Evolutionary conservation across 1,284 basidiomycete species (phyloP).

Genomic region (Boletus holoroseus): DNA sequence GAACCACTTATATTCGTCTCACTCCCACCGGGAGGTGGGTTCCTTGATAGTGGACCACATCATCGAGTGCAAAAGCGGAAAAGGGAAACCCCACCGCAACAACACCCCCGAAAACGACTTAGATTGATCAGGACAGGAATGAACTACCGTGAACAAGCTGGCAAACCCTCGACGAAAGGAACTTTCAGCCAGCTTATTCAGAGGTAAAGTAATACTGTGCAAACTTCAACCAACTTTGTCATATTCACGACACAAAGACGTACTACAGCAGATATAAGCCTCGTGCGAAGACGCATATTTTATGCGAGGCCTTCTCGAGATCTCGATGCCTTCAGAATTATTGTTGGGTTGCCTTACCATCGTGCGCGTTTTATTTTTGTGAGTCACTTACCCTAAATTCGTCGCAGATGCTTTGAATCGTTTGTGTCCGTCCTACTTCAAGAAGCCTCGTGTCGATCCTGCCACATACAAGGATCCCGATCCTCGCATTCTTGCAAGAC

Average conservation of each 20-base stretch:
- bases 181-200: slow-evolving; percentile 16
- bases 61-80: slow-evolving; percentile 23
- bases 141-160: slow-evolving; percentile 1
- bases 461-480: slow-evolving; percentile 38
- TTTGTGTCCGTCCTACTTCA: slow-evolving; percentile 41
- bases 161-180: slow-evolving; percentile 8
- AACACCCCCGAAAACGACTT: slow-evolving; percentile 27
- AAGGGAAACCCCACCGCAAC: slow-evolving; percentile 16
- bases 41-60: slow-evolving; percentile 12
- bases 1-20: slow-evolving; percentile 51
- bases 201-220: slow-evolving; percentile 16
- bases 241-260: slow-evolving; percentile 32
- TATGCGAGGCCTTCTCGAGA: slow-evolving; percentile 57
- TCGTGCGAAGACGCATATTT: slow-evolving; percentile 59
- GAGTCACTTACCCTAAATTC: slow-evolving; percentile 6
- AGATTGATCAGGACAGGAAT: slow-evolving; percentile 9
- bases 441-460: slow-evolving; percentile 24
- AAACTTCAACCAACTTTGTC: slow-evolving; percentile 13
- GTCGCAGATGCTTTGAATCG: slow-evolving; percentile 58
- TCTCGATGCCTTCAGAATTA: slow-evolving; percentile 42
- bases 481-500: slow-evolving; percentile 39
- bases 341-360: slow-evolving; percentile 62
- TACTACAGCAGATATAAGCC: slow-evolving; percentile 48
- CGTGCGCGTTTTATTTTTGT: slow-evolving; percentile 41
- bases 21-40: slow-evolving; percentile 24